phyloP scores from a whole-genome alignment of 139 green algal genomes.

The Auxenochlorella pyrenoidosa region DNA sequence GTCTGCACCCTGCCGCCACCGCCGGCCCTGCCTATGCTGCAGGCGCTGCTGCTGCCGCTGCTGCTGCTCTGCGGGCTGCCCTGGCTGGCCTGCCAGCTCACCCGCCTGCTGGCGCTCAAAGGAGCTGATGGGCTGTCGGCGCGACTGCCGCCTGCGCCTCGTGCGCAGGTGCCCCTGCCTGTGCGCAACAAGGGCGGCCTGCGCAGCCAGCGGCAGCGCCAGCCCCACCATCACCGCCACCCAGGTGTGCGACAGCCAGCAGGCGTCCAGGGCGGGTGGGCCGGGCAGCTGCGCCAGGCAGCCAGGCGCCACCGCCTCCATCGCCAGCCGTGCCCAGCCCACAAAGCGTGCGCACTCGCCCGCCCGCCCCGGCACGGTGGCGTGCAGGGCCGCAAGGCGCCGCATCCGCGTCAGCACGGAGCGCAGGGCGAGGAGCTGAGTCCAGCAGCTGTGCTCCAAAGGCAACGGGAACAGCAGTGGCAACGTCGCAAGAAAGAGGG shows the following conservation, averaged over 20 bases:
- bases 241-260: slow-evolving; percentile 2
- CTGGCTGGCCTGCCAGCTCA: neutral
- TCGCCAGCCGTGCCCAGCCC: neutral
- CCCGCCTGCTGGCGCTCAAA: neutral
- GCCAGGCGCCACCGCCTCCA: neutral
- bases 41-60: neutral
- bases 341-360: neutral
- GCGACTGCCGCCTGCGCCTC: neutral
- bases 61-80: neutral
- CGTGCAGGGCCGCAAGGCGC: neutral
- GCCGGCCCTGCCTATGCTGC: neutral
- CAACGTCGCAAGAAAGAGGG: neutral
- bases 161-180: neutral
- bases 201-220: neutral
- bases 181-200: neutral
- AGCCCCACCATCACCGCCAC: neutral
- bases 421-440: neutral
- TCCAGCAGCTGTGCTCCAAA: neutral
- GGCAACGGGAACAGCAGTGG: neutral
- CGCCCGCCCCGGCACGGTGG: neutral
- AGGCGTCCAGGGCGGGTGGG: neutral
- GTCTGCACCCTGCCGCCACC: neutral
- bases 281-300: neutral
- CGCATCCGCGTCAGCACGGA: neutral
- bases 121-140: neutral